Evolutionary conservation across 179 eudicot genomes (phyloP), one percentile per base, ranked within the genome.

Genomic region (Beta lomatogona): DNA sequence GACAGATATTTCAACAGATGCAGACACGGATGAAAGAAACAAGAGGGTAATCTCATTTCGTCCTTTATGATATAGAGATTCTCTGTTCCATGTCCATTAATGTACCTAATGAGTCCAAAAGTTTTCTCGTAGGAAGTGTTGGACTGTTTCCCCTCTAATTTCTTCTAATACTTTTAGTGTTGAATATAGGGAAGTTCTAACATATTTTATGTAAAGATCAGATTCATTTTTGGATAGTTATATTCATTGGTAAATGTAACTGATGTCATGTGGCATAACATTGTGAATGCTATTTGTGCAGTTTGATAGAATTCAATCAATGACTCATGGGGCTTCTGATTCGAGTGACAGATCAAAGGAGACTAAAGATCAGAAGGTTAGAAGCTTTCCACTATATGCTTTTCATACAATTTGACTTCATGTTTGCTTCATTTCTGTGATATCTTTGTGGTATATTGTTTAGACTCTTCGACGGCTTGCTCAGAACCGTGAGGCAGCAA

Each of bases 381-480:
- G 76, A 55, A 69, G n/a, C 79, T 70, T 41, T 28, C 54, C 61
- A 18, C 15, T 48, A 25, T 65, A 18, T 4, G 25, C 31, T 57
- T 81, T 68, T 46, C 65, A 36, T 82, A 61, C 46, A 69, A 22
- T 25, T 45, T 50, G 73, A 60, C 77, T 60, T 57, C 4, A 22
- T 41, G 28, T 28, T 55, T 72, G 59, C 15, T 45, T 46, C 31
- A 28, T 28, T 69, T 86, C 22, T 45, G 70, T 77, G 19, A 84
- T 77, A 59, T 52, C 55, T 67, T 54, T 68, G 19, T 54, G 46
- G 68, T 48, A 78, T 45, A 69, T 66, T 59, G 12, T 90, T 82
- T 88, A 96, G 99, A 94, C 96, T 44, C 98, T 96, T 80, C 93
- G 99, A 22, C 92, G 99, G 90, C 98, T 96, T 87, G 98, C 99